Evolutionary conservation across 2,329 filamentous ascomycete genomes (phyloP).

Genomic region (Aspergillus sp.): DNA sequence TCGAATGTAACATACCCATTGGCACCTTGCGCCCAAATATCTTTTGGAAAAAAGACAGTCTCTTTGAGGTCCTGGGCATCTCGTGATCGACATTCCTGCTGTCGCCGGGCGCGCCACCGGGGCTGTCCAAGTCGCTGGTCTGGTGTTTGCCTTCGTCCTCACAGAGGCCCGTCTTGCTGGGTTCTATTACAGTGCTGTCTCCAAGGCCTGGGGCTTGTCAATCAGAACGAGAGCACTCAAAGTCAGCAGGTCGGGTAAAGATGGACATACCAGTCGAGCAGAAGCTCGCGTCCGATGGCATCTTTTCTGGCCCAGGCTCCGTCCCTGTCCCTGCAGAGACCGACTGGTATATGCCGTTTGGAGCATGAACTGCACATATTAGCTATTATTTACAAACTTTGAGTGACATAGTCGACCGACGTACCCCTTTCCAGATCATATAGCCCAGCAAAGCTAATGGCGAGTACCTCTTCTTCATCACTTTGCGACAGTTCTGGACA

Average conservation of each 20-base stretch:
- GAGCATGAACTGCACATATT: conserved; percentile 26
- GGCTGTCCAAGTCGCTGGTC: conserved; percentile 8
- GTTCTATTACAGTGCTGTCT: conserved; percentile 6
- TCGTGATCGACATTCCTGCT: conserved; percentile 6
- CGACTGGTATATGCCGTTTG: conserved; percentile 24
- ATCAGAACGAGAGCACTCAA: background rate
- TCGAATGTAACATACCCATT: conserved; percentile 19
- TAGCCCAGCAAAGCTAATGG: conserved; percentile 29
- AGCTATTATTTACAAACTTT: background rate
- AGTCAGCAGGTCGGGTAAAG: background rate
- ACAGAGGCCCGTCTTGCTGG: conserved; percentile 18
- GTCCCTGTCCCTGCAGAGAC: conserved; percentile 8
- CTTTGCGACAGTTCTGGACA: conserved; percentile 24
- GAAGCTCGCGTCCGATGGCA: conserved; percentile 14
- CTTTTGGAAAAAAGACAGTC: conserved; percentile 24
- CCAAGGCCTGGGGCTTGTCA: conserved; percentile 10
- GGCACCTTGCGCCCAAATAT: conserved; percentile 27
- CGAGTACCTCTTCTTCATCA: conserved; percentile 32
- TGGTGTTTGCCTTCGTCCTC: conserved; percentile 20
- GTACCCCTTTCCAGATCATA: conserved; percentile 31
- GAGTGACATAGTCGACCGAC: background rate
- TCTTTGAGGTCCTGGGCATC: conserved; percentile 18
- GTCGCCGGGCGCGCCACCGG: conserved; percentile 14
- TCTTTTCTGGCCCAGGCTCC: background rate
- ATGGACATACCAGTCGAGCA: conserved; percentile 17